Base-by-base conservation (phyloP, 2,329 filamentous ascomycete genomes). In the Davidsoniella australis region DNA sequence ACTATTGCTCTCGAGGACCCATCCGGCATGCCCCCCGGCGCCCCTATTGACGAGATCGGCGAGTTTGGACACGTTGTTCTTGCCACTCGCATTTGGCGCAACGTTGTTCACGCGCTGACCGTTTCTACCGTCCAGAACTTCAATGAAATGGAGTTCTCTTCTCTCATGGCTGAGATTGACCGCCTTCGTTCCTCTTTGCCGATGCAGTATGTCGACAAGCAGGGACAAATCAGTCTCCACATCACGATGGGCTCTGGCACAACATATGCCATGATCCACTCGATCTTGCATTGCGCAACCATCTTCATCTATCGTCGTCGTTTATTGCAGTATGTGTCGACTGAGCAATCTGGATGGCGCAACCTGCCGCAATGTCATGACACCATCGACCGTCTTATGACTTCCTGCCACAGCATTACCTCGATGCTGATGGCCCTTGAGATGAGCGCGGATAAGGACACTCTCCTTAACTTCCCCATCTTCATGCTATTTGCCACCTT, bases 401-500 rank as follows among this genome's bases (percentile, higher is more conserved):
- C 70, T 6, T 72, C 75, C 3, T 76, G 73, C 54, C 75, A 78
- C 56, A 71, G 68, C 59, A 75, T 75, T 53, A 71, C 76, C 45
- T 68, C 70, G 5, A 68, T 76, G 49, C 64, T 78, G 17, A 65
- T 68, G 3, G 69, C 73, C 1, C 68, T 78, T 2, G 74, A 78
- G 60, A 61, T 66, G 9, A 72, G 73, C 8, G 65, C 69, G 1
- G 73, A 78, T 47, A 77, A 77, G 62, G 72, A 77, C 48, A 65
- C 67, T 20, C 66, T 71, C n/a, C 64, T 72, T n/a, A 76, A 71
- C 60, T 75, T 77, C 61, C 75, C 75, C 37, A 73, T 78, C 49
- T 75, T 76, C 54, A 78, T 78, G 75, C 64, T 78, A 10, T 78
- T 78, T 59, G 73, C 74, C 0, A 71, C 73, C 46, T 78, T 78